Conservation (phyloP, 257 asterid genomes). For the Solanum virginianum region DNA sequence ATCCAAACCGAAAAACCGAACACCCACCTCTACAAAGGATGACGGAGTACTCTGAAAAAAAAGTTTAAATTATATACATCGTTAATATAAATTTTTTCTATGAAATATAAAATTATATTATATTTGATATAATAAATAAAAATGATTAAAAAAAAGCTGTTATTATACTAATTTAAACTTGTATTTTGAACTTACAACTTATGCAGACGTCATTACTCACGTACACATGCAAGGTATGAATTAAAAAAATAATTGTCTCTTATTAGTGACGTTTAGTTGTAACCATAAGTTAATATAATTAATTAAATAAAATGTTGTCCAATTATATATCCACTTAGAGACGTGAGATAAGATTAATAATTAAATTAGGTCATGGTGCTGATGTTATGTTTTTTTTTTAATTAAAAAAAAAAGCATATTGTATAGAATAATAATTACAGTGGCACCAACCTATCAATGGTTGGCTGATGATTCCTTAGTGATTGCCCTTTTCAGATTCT, state of each 20-base stretch:
- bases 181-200: not conserved
- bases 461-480: conserved; percentile 23
- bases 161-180: too few species aligned
- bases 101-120: too few species aligned
- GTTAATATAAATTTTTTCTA: too few species aligned
- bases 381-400: conserved; percentile 4
- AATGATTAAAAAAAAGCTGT: too few species aligned
- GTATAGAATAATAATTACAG: conserved; percentile 5
- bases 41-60: not conserved
- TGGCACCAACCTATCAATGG: conserved; percentile 1
- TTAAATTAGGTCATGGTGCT: conserved; percentile 17
- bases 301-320: not conserved
- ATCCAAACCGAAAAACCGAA: too few species aligned
- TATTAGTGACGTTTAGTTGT: conserved; percentile 1
- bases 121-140: too few species aligned
- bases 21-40: not conserved
- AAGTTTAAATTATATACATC: too few species aligned
- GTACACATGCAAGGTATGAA: conserved; percentile 18
- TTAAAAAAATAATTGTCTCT: not conserved
- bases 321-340: conserved; percentile 18
- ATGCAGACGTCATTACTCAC: conserved; percentile 19
- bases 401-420: too few species aligned
- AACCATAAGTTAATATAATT: not conserved
- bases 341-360: conserved; percentile 15
- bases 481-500: conserved; percentile 38